A percentile compares a stretch with the other conserved stretches of the same genome.
Conservation (phyloP, 2,329 filamentous ascomycete species). For the Berkeleyomyces rouxiae region DNA sequence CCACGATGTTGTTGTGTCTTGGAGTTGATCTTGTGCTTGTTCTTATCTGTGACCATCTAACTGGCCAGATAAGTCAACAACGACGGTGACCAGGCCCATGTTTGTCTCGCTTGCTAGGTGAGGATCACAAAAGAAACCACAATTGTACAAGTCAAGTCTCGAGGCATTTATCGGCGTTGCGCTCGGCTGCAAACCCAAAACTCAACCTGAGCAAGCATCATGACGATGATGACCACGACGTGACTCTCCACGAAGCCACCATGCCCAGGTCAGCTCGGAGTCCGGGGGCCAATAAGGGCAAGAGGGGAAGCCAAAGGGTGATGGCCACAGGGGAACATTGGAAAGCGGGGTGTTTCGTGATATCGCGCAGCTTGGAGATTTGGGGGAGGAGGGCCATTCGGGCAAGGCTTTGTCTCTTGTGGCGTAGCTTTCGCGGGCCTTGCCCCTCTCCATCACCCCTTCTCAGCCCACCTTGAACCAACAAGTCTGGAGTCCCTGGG, state of each 20-base stretch:
- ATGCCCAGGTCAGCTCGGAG: neutral
- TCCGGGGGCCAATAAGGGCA: neutral
- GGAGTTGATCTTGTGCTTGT: neutral
- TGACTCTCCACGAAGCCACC: neutral
- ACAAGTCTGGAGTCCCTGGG: neutral
- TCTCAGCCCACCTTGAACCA: neutral
- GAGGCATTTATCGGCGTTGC: neutral
- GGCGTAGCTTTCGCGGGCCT: neutral
- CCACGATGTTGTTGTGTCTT: neutral
- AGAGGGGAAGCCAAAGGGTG: neutral
- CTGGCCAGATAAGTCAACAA: neutral
- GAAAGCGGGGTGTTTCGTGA: slow-evolving; percentile 6
- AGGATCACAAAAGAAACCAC: neutral
- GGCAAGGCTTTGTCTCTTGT: no score
- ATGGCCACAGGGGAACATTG: neutral
- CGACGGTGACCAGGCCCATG: neutral
- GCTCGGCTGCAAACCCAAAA: neutral
- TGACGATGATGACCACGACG: neutral
- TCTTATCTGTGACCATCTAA: neutral
- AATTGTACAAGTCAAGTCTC: neutral
- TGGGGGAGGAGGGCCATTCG: neutral
- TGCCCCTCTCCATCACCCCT: neutral
- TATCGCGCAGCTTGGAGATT: neutral
- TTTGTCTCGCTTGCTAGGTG: neutral
- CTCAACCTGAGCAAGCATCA: neutral